phyloP scores from a whole-genome alignment of 257 asterid genomes.

The Nicotiana noctiflora region DNA sequence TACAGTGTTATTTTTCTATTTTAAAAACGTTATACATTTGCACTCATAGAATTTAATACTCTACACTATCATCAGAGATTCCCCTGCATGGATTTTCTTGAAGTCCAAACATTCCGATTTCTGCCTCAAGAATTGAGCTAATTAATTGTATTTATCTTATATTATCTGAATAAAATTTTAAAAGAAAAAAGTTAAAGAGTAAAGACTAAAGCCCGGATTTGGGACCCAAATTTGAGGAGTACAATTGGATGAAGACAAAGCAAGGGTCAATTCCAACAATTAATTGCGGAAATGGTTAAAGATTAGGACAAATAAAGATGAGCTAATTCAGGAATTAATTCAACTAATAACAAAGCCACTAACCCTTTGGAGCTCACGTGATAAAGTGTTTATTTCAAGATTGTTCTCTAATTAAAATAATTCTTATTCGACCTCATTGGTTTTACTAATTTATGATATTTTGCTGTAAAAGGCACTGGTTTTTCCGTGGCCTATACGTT shows the following conservation, averaged over 20 bases:
- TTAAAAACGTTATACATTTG: too few relatives aligned
- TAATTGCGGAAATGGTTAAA: constrained; percentile 13
- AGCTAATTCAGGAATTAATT: constrained; percentile 4
- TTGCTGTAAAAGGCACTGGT: background rate
- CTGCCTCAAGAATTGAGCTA: background rate
- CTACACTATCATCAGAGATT: background rate
- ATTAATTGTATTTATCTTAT: background rate
- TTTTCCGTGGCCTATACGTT: background rate
- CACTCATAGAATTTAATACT: background rate
- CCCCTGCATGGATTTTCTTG: background rate
- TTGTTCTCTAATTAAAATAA: background rate
- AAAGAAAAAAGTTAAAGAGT: background rate
- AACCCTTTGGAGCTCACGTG: constrained; percentile 27
- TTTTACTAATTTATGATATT: background rate
- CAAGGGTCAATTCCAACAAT: constrained; percentile 7
- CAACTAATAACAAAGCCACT: background rate
- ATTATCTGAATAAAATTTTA: background rate
- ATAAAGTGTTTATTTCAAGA: constrained; percentile 15
- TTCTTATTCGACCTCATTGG: background rate
- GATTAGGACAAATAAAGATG: constrained; percentile 22
- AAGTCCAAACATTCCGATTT: background rate
- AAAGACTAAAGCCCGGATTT: constrained; percentile 4
- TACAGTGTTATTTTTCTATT: too few relatives aligned
- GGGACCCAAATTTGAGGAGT: constrained; percentile 24
- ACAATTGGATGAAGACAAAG: constrained; percentile 14